A percentile compares a stretch with the other conserved stretches of the same genome.
Conservation (phyloP, 75 land plant genomes). For the Cupressus sempervirens region DNA sequence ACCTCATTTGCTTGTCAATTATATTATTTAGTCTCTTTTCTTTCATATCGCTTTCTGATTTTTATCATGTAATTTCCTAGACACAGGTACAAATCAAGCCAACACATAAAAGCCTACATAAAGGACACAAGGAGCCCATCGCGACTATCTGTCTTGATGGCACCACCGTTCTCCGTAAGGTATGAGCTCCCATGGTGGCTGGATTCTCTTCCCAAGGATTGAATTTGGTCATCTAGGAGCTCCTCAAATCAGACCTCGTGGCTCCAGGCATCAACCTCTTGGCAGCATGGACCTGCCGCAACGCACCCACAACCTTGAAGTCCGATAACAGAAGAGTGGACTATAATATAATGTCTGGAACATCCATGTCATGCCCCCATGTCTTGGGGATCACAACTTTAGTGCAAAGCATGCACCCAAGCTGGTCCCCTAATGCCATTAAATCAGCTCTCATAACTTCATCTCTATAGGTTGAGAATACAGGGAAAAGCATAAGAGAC, state of each 20-base stretch:
- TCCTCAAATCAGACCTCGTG: slow-evolving; percentile 61
- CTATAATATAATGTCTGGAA: slow-evolving; percentile 48
- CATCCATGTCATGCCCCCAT: slow-evolving; percentile 73
- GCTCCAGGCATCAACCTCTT: slow-evolving; percentile 57
- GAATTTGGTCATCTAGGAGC: slow-evolving; percentile 20
- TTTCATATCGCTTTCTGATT: no score
- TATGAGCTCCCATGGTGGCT: slow-evolving; percentile 30
- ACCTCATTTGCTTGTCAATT: no score
- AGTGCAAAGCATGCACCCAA: slow-evolving; percentile 37
- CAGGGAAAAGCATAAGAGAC: not conserved
- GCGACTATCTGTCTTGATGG: slow-evolving; percentile 25
- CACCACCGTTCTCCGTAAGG: slow-evolving; percentile 11
- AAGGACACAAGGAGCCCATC: slow-evolving; percentile 19
- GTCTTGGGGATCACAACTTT: slow-evolving; percentile 56
- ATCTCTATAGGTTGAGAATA: not conserved
- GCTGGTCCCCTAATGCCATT: slow-evolving; percentile 63
- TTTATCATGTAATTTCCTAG: no score
- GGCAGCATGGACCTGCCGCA: slow-evolving; percentile 45
- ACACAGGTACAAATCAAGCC: not conserved
- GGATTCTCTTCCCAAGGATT: slow-evolving; percentile 66
- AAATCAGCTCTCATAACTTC: slow-evolving; percentile 64
- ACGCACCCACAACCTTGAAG: slow-evolving; percentile 4
- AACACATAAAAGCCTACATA: slow-evolving; percentile 30
- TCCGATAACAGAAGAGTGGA: slow-evolving; percentile 17
- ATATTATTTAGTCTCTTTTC: no score